A percentile compares a stretch with the other conserved stretches of the same genome.
These are phyloP conservation scores for Pyrus hybrid DNA, from an alignment of 331 rosid species.

Conservation along the genomic window DNA sequence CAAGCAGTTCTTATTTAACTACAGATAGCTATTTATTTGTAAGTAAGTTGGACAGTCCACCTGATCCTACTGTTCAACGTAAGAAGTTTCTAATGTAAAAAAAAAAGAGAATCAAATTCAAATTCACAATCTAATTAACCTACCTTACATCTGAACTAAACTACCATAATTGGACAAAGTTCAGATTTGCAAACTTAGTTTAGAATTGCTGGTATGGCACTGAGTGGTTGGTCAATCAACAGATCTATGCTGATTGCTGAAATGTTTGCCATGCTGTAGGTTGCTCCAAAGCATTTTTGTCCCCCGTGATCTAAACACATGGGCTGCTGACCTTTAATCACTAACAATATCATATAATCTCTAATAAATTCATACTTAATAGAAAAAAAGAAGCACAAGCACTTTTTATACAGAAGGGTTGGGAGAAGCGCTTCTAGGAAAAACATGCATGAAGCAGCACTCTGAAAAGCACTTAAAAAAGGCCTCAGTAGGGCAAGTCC, in stretches of 20 bases:
- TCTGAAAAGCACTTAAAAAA: conserved; percentile 23
- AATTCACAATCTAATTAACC: too few relatives aligned
- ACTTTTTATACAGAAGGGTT: conserved; percentile 8
- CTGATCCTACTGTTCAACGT: too few relatives aligned
- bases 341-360: background rate
- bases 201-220: background rate
- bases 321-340: background rate
- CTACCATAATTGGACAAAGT: background rate
- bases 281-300: background rate
- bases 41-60: too few relatives aligned
- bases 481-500: conserved; percentile 31
- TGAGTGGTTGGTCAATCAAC: background rate
- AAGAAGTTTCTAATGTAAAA: too few relatives aligned
- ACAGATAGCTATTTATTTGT: too few relatives aligned
- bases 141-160: too few relatives aligned
- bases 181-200: background rate
- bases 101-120: too few relatives aligned
- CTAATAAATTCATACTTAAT: background rate
- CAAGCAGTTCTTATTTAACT: too few relatives aligned
- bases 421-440: background rate
- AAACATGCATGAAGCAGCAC: conserved; percentile 17
- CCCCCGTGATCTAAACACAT: background rate
- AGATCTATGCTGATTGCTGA: background rate
- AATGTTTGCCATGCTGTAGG: background rate
- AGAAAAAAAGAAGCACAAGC: background rate